Evolutionary conservation across 2,329 filamentous ascomycete genomes (phyloP), one percentile per base, ranked within the genome.

Genomic region (Pseudocercospora vitis): DNA sequence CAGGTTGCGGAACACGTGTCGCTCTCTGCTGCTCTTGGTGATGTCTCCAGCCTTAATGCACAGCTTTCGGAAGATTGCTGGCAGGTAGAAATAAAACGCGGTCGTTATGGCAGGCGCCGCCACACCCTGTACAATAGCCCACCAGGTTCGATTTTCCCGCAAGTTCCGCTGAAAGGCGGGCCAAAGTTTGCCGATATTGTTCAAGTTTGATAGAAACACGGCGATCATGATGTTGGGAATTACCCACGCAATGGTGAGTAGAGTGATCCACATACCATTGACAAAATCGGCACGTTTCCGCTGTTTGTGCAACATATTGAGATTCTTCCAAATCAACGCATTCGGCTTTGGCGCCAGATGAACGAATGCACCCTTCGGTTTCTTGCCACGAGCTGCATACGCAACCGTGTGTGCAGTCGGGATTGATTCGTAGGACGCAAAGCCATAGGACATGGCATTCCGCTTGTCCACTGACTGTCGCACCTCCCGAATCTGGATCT

Each of bases 311-410:
- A 79, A 82, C 52, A 97, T 75, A 4, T 84, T 81, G 75, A 99
- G 81, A 66, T 99, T 99, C 69, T 90, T 87, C 94, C 94, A 99
- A 60, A 99, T 95, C 49, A 99, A 82, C 69, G 97, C 92, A 68
- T 88, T 90, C 2, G 94, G 92, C 54, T 85, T 84, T 2, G 94
- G 91, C 1, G 94, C 91, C 11, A 97, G 79, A 4, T 76, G 79
- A 51, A 99, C 83, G 0, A 82, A 88, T 0, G 90, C 85, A 4
- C 89, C 89, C 33, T 88, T 80, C 0, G 89, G 89, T 63, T 87
- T 87, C 75, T 94, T 94, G 45, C 84, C 88, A 54, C 88, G 87
- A 18, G 87, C 83, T 7, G 85, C 81, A 72, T 88, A 95, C 8
- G 91, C 94, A 58, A 95, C 91, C 16, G 82, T 83, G 67, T 99